Percentiles rank a stretch among this genome's conserved stretches.
These are phyloP conservation scores for Paramarasmius palmivorus DNA, from an alignment of 1,284 basidiomycete species.

Conservation along the genomic window DNA sequence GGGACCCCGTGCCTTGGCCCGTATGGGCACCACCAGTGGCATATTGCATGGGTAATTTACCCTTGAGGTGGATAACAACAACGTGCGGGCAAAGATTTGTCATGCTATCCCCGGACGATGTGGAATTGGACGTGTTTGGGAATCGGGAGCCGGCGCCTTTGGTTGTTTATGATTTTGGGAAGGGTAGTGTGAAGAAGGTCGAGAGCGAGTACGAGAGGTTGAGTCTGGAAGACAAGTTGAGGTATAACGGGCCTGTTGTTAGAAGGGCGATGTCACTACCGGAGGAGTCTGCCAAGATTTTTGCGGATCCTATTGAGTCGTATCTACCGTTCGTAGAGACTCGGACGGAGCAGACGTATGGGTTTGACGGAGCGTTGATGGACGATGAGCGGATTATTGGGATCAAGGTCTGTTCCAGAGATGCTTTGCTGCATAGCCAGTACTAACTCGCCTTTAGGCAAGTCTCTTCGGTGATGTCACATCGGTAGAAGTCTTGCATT, in stretches of 20 bases:
- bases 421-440: not conserved
- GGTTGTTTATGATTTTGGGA: constrained; percentile 43
- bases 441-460: not conserved
- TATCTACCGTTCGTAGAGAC: constrained; percentile 36
- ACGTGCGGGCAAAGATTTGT: constrained; percentile 47
- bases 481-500: constrained; percentile 11
- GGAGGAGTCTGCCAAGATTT: constrained; percentile 19
- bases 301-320: constrained; percentile 31
- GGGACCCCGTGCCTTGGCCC: constrained; percentile 32
- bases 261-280: not conserved
- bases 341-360: constrained; percentile 23
- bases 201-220: constrained; percentile 11
- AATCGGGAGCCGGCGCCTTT: constrained; percentile 23
- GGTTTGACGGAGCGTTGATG: constrained; percentile 42
- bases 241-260: not conserved
- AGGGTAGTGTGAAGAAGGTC: constrained; percentile 26
- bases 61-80: constrained; percentile 49
- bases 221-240: not conserved
- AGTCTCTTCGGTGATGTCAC: constrained; percentile 1
- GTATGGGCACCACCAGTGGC: constrained; percentile 43
- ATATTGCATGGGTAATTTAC: constrained; percentile 41
- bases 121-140: constrained; percentile 1
- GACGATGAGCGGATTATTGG: constrained; percentile 52
- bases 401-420: constrained; percentile 32
- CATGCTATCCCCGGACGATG: constrained; percentile 15